Evolutionary conservation across 1,139 yeast species (phyloP), one percentile per base, ranked within the genome.

Genomic region (Candida tropicalis): DNA sequence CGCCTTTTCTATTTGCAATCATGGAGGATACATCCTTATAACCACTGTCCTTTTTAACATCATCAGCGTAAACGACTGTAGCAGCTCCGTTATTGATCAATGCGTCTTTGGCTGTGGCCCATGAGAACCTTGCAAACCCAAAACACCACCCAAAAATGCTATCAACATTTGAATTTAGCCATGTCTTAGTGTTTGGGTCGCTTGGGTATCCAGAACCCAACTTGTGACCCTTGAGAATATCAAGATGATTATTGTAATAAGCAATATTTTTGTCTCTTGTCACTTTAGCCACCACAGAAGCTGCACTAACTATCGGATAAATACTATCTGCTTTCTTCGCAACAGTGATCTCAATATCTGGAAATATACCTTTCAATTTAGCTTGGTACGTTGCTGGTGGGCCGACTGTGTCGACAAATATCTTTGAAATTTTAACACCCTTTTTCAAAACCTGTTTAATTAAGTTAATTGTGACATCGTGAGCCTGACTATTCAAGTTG

Each of bases 211-310:
- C 99, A 0, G 96, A 87, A 0, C 98, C 98, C 65, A 91, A 73
- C 18, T 52, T 60, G 3, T 60, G 60, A 13, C 63, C 66, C 25
- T 55, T 53, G 26, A 66, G 49, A 11, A 56, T 39, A 10, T 49
- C 46, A n/a, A 63, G 43, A 13, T 54, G 48, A 17, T 54, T 41
- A 41, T 57, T 60, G 52, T 49, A 70, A 54, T 60, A 63, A 33
- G 75, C 66, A 46, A 93, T 67, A 39, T 84, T 80, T 42, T 80
- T 70, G 62, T 93, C 99, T 57, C 99, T 77, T 0, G 99, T 89
- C 3, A 93, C 99, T 60, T 93, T 93, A 5, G 99, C 99, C 40
- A 93, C 91, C 43, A 93, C 88, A n/a, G 96, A 87, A 0, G 99
- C 99, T 0, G 95, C 88, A 62, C 96, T 86, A 4, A 95, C 99